Evolutionary conservation across 2,329 filamentous ascomycete genomes (phyloP).

Genomic region (Colletotrichum horii): DNA sequence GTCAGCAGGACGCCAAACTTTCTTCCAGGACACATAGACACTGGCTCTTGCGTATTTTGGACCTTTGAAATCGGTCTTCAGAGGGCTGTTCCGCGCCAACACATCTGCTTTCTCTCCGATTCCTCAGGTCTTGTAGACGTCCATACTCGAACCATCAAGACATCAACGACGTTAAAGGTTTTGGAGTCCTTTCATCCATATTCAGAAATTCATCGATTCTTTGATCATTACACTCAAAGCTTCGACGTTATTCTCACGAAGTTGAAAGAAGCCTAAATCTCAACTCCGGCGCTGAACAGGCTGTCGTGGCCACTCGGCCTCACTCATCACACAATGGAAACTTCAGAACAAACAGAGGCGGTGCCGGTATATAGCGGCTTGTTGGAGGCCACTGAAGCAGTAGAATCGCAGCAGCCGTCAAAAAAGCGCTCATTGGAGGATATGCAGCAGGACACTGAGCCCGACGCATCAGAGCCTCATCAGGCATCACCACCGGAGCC

Average conservation of each 20-base stretch:
- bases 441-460: conserved; percentile 5
- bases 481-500: conserved; percentile 9
- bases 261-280: background rate
- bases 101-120: background rate
- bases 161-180: background rate
- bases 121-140: background rate
- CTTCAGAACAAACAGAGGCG: background rate
- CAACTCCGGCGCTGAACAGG: background rate
- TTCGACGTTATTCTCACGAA: background rate
- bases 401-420: background rate
- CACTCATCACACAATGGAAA: background rate
- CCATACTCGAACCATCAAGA: background rate
- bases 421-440: conserved; percentile 35
- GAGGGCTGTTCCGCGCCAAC: background rate
- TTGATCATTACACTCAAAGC: background rate
- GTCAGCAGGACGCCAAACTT: background rate
- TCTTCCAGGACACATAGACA: background rate
- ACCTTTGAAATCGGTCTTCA: background rate
- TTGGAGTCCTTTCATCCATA: background rate
- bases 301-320: background rate
- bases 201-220: background rate
- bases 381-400: background rate
- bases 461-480: background rate
- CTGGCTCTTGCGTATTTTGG: background rate
- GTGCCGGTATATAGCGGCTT: background rate